These are phyloP conservation scores for Backusella psychrophila DNA, from an alignment of 192 early-diverging fungal species.

Conservation along the genomic window DNA sequence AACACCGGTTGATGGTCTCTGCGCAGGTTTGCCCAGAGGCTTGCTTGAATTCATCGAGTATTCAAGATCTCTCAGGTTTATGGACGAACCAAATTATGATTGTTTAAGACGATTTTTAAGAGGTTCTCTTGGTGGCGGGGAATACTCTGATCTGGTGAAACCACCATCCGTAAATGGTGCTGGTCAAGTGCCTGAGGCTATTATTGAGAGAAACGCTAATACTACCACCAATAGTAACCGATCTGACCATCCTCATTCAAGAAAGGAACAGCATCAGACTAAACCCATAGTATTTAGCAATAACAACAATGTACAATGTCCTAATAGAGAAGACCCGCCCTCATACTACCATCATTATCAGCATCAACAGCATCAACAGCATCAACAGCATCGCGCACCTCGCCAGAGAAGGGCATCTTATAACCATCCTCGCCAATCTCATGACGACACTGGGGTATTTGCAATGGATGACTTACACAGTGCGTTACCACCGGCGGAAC, in stretches of 20 bases:
- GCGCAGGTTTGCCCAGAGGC: conserved; percentile 68
- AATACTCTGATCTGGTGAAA: background rate
- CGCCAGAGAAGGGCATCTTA: background rate
- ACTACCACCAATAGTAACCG: background rate
- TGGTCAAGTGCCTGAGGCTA: background rate
- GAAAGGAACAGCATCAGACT: background rate
- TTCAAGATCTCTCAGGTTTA: conserved; percentile 66
- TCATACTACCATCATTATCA: background rate
- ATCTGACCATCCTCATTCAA: background rate
- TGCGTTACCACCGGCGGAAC: background rate
- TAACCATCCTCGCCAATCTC: background rate
- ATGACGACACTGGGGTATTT: conserved; percentile 25
- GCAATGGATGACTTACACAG: conserved; percentile 26
- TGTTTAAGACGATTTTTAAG: conserved; percentile 47
- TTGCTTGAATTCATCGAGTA: conserved; percentile 75
- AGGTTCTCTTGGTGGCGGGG: conserved; percentile 14
- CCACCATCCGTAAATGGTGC: background rate
- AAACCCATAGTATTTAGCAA: background rate
- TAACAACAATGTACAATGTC: background rate
- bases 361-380: background rate
- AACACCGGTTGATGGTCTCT: conserved; percentile 65
- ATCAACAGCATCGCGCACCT: background rate
- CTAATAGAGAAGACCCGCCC: background rate
- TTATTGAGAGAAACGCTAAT: background rate
- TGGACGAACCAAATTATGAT: conserved; percentile 81